Conservation (phyloP, 116 monocot species). For the Posidonia oceanica region DNA sequence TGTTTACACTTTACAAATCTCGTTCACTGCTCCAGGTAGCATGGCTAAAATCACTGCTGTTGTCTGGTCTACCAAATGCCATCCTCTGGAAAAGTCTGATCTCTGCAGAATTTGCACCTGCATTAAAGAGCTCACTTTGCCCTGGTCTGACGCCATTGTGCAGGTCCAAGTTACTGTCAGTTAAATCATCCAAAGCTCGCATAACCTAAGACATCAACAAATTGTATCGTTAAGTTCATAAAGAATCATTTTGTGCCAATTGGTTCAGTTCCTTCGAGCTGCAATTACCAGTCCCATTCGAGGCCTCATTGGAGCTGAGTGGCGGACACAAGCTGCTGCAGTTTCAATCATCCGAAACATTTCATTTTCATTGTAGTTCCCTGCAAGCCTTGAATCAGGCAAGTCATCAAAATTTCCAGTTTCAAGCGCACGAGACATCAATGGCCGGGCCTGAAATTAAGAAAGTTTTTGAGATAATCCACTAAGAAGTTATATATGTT, state of each 20-base stretch:
- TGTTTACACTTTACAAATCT: not conserved
- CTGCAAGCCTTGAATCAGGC: conserved; percentile 40
- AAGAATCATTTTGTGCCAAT: not conserved
- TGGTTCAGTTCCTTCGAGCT: not conserved
- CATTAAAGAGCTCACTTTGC: conserved; percentile 42
- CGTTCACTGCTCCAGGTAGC: conserved; percentile 3
- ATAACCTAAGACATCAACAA: conserved; percentile 27
- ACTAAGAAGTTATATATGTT: too few species aligned
- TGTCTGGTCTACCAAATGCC: conserved; percentile 51
- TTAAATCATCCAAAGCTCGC: conserved; percentile 50
- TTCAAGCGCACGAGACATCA: conserved; percentile 33
- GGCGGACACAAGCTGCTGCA: conserved; percentile 44
- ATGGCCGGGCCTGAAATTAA: conserved; percentile 37
- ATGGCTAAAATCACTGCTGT: conserved; percentile 27
- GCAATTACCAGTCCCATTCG: conserved; percentile 39
- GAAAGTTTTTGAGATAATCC: too few species aligned
- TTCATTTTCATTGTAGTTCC: conserved; percentile 28
- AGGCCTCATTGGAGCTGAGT: conserved; percentile 45
- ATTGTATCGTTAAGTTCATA: not conserved
- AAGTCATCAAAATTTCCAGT: conserved; percentile 22
- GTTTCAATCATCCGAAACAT: conserved; percentile 42
- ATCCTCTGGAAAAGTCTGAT: conserved; percentile 54
- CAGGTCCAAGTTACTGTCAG: conserved; percentile 29
- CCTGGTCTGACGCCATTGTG: conserved; percentile 56
- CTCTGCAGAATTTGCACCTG: conserved; percentile 35